Conservation (phyloP, 441 rosid species). For the Theobroma grandiflorum region DNA sequence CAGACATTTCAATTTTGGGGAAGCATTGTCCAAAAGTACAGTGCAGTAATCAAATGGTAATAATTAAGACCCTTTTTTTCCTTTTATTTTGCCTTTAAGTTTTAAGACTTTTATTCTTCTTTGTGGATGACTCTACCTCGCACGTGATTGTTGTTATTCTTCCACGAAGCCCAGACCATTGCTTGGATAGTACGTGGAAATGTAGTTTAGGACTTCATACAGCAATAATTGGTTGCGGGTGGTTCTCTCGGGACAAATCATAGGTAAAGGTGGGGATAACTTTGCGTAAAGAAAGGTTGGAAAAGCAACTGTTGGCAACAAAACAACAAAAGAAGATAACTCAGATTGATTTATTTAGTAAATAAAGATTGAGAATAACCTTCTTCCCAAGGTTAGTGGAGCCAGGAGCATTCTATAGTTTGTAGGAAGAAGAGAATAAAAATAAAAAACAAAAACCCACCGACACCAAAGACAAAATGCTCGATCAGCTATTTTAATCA, state of each 20-base stretch:
- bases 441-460: constrained; percentile 5
- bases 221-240: not conserved
- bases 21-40: too few species aligned
- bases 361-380: constrained; percentile 1
- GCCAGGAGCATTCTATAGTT: not conserved
- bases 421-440: not conserved
- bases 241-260: not conserved
- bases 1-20: not conserved
- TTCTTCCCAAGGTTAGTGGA: constrained; percentile 14
- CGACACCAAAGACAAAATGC: constrained; percentile 1
- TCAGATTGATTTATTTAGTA: not conserved
- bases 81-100: too few species aligned
- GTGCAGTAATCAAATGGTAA: not conserved
- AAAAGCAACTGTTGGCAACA: not conserved
- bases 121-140: not conserved
- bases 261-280: not conserved
- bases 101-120: too few species aligned
- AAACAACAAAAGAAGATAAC: not conserved
- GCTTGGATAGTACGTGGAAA: not conserved
- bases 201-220: not conserved
- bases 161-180: not conserved
- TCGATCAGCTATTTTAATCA: not conserved
- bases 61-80: not conserved
- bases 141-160: not conserved
- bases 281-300: constrained; percentile 4